A percentile compares a stretch with the other conserved stretches of the same genome.
Evolutionary conservation across 345 rosid genomes (phyloP).

Genomic region (Toxicodendron radicans): DNA sequence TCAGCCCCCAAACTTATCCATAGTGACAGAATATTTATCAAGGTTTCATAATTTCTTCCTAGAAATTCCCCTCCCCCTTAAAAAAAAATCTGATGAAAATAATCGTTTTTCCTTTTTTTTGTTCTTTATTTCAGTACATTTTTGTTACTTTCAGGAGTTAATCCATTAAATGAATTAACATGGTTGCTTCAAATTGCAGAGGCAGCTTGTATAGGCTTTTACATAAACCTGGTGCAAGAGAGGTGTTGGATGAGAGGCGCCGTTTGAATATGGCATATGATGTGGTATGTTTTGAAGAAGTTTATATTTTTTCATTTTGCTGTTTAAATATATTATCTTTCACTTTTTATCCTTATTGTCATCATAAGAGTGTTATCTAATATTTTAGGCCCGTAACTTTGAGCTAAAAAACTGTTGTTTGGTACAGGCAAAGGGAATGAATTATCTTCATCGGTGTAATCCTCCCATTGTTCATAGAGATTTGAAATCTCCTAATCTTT

Average conservation of each 20-base stretch:
- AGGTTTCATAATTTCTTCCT: constrained; percentile 50
- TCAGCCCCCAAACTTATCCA: constrained; percentile 93
- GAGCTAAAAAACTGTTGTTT: constrained; percentile 19
- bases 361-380: not conserved
- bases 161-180: constrained; percentile 23
- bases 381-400: constrained; percentile 10
- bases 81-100: not conserved
- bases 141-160: constrained; percentile 3
- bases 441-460: constrained; percentile 91
- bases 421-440: constrained; percentile 97
- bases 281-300: constrained; percentile 62
- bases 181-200: constrained; percentile 50
- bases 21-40: constrained; percentile 96
- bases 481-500: constrained; percentile 93
- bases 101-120: not conserved
- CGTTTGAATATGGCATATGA: constrained; percentile 95
- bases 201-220: constrained; percentile 95
- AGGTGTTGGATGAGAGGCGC: constrained; percentile 87
- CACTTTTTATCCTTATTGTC: not conserved
- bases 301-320: not conserved
- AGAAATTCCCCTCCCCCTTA: not conserved
- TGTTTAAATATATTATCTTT: not conserved
- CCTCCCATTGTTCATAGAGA: constrained; percentile 99
- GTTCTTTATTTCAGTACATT: not conserved
- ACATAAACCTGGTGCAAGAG: constrained; percentile 86